Evolutionary conservation across 495 filamentous ascomycete genomes (phyloP).

Genomic region (Xylaria palmicola): DNA sequence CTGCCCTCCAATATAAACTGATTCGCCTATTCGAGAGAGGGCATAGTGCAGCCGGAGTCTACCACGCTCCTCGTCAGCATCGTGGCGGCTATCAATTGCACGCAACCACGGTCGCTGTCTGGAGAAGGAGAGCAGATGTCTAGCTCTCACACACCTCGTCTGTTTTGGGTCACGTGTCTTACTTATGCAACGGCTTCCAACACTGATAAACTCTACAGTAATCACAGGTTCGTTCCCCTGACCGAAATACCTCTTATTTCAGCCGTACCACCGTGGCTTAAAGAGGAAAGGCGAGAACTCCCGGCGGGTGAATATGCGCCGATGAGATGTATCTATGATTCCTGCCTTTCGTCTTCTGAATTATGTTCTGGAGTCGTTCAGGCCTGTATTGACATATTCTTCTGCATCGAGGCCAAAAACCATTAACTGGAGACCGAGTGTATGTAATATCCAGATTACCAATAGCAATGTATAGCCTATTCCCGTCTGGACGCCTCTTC

Average conservation of each 20-base stretch:
- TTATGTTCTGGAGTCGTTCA: background rate
- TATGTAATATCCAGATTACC: background rate
- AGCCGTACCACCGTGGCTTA: too few species aligned
- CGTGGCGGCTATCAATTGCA: background rate
- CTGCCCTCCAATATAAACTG: background rate
- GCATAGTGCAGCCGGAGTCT: background rate
- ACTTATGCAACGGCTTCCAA: too few species aligned
- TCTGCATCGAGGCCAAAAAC: background rate
- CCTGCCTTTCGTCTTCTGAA: background rate
- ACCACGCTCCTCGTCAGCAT: background rate
- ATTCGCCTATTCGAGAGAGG: background rate
- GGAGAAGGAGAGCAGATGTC: background rate
- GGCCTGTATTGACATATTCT: background rate
- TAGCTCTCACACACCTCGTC: too few species aligned
- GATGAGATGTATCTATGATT: background rate
- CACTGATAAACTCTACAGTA: too few species aligned
- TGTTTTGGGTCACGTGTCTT: too few species aligned
- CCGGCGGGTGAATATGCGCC: too few species aligned
- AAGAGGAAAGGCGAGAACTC: too few species aligned
- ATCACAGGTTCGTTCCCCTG: too few species aligned
- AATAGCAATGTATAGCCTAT: background rate
- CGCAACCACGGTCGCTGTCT: background rate
- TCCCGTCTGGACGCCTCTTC: background rate
- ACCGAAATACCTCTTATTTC: too few species aligned
- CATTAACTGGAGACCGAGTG: background rate